Percentiles rank a stretch among this genome's conserved stretches.
These are phyloP conservation scores for Russula abietina DNA, from an alignment of 768 basidiomycete species.

Conservation along the genomic window DNA sequence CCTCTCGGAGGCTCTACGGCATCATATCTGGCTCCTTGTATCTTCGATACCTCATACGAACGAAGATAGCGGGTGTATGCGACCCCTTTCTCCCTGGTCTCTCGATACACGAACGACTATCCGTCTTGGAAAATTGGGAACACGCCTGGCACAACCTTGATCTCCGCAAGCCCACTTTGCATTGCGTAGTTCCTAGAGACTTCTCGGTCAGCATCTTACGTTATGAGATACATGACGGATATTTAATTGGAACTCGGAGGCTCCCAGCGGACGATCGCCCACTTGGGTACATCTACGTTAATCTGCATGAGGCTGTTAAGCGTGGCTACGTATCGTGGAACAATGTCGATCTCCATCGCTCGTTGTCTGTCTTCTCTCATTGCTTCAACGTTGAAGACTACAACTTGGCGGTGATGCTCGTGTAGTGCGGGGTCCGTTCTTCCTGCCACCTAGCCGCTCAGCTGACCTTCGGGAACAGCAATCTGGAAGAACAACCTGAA, in stretches of 20 bases:
- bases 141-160: constrained; percentile 12
- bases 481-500: constrained; percentile 12
- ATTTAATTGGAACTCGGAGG: constrained; percentile 14
- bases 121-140: constrained; percentile 15
- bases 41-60: constrained; percentile 18
- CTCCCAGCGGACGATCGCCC: constrained; percentile 17
- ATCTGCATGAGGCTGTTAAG: constrained; percentile 10
- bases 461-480: constrained; percentile 8
- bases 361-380: constrained; percentile 7
- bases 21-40: constrained; percentile 16
- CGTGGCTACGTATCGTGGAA: constrained; percentile 6
- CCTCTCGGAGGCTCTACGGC: constrained; percentile 12
- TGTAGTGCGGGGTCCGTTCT: constrained; percentile 11
- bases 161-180: constrained; percentile 12
- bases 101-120: constrained; percentile 15
- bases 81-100: constrained; percentile 13
- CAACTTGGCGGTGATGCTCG: constrained; percentile 16
- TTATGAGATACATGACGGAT: constrained; percentile 18
- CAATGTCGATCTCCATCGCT: constrained; percentile 15
- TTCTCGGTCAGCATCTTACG: constrained; percentile 5
- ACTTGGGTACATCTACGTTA: constrained; percentile 15
- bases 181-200: constrained; percentile 14
- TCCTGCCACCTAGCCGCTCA: too few species aligned
- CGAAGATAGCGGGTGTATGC: constrained; percentile 12
- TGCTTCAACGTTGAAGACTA: constrained; percentile 18